Evolutionary conservation across 306 rosid species (phyloP), one percentile per base, ranked within the genome.

Genomic region (Adenanthera pavonina): DNA sequence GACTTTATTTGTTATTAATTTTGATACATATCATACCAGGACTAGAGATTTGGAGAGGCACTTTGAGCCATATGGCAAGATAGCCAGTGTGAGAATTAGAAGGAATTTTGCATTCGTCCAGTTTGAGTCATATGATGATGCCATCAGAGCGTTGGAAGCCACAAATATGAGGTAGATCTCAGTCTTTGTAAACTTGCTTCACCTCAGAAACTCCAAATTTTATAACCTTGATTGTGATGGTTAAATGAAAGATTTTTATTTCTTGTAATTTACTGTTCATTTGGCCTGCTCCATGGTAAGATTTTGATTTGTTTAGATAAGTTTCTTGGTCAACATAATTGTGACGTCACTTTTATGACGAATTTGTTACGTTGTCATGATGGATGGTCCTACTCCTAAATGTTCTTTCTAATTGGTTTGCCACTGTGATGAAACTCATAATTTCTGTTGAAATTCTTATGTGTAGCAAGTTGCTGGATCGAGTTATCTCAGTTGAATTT

Each of bases 21-120:
- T 96, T 85, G 99, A 96, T 82, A 90, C 99, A 51, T 85, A 89
- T 81, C 87, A 92, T 81, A 94, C 98, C 75, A 86, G 98, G 90
- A 94, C 97, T 51, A 92, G 88, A 87, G 99, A 96, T 84, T 85
- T 96, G 92, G 99, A 96, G 92, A 91, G 94, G 88, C 99, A 96
- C 84, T 96, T 96, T 82, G 98, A 96, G 81, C 88, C 93, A 15
- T 96, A 96, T 90, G 99, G 99, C 17, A 94, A 94, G 89, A 92
- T 96, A 62, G 82, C 78, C 77, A 96, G 88, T 81, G 99, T 94
- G 76, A 92, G 99, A 88, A 96, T 93, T 71, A 88, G 98, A 87
- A 91, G 94, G 84, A 96, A 96, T 79, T 96, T 94, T 68, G 99
- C 98, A 69, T 96, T 96, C 87, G 92, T 96, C 77, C 99, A 96